Evolutionary conservation across 805 yeast genomes (phyloP).

Genomic region (Millerozyma acaciae): DNA sequence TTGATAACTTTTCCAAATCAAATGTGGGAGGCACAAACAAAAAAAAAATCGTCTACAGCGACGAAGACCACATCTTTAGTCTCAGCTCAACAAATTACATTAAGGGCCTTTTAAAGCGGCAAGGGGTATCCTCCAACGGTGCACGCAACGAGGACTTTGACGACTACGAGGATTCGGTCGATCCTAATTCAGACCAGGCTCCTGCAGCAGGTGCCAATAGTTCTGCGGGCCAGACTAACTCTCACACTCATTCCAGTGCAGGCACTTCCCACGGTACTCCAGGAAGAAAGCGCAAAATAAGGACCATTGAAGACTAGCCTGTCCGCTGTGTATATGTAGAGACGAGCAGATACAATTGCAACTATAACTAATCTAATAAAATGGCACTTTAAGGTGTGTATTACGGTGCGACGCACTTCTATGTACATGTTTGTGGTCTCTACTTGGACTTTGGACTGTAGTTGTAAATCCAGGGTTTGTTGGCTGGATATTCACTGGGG

Average conservation of each 20-base stretch:
- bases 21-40: conserved; percentile 31
- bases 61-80: conserved; percentile 79
- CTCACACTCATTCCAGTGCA: not conserved
- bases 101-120: conserved; percentile 49
- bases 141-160: conserved; percentile 29
- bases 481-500: conserved; percentile 89
- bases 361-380: not conserved
- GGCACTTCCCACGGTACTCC: conserved; percentile 15
- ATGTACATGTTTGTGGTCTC: not conserved
- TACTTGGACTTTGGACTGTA: conserved; percentile 12
- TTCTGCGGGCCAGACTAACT: conserved; percentile 1
- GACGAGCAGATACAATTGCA: not conserved
- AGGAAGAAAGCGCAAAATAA: conserved; percentile 24
- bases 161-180: conserved; percentile 36
- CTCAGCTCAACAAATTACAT: conserved; percentile 68
- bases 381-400: not conserved
- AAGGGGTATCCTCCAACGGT: conserved; percentile 33
- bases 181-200: conserved; percentile 12
- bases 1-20: conserved; percentile 69
- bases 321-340: conserved; percentile 1
- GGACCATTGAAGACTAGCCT: conserved; percentile 23
- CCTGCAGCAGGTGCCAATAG: conserved; percentile 5
- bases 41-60: conserved; percentile 53
- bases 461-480: conserved; percentile 70
- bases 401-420: not conserved